Evolutionary conservation across 2,329 filamentous ascomycete genomes (phyloP).

Genomic region (Calonectria henricotiae): DNA sequence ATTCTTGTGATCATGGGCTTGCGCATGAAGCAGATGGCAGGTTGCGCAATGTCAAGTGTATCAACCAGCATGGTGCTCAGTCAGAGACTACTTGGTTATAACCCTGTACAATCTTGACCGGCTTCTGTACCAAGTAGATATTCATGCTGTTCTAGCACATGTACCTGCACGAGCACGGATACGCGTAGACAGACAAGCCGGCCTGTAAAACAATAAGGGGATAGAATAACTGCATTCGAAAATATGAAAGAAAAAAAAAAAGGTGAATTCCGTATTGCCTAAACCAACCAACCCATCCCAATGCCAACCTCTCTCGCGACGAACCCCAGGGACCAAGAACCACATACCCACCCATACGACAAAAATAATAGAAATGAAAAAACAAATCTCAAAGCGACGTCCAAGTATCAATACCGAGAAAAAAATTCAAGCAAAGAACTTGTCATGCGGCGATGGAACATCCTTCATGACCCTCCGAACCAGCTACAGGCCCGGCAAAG

Average conservation of each 20-base stretch:
- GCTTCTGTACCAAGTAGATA: background rate
- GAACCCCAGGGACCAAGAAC: slow-evolving; percentile 36
- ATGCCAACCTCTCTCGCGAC: slow-evolving; percentile 45
- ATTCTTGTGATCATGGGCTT: background rate
- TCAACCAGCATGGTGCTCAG: background rate
- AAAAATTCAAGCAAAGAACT: slow-evolving; percentile 23
- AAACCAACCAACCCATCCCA: slow-evolving; percentile 39
- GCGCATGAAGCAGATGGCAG: background rate
- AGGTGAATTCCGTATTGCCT: slow-evolving; percentile 38
- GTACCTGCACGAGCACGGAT: background rate
- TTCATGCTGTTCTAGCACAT: background rate
- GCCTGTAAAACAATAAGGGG: slow-evolving; percentile 10
- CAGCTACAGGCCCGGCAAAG: background rate
- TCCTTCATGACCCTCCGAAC: slow-evolving; percentile 21
- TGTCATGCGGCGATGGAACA: slow-evolving; percentile 15
- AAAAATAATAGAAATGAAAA: slow-evolving; percentile 23
- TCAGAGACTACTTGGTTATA: background rate
- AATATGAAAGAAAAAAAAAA: slow-evolving; percentile 29
- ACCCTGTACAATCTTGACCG: background rate
- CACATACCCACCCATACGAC: slow-evolving; percentile 37
- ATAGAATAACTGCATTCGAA: slow-evolving; percentile 22
- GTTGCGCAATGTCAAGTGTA: background rate
- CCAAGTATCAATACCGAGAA: slow-evolving; percentile 25
- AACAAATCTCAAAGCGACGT: slow-evolving; percentile 23
- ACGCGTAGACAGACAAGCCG: background rate